A percentile compares a stretch with the other conserved stretches of the same genome.
These are phyloP conservation scores for Avena sativa DNA, from an alignment of 176 grass and related monocot genomes.

Conservation along the genomic window DNA sequence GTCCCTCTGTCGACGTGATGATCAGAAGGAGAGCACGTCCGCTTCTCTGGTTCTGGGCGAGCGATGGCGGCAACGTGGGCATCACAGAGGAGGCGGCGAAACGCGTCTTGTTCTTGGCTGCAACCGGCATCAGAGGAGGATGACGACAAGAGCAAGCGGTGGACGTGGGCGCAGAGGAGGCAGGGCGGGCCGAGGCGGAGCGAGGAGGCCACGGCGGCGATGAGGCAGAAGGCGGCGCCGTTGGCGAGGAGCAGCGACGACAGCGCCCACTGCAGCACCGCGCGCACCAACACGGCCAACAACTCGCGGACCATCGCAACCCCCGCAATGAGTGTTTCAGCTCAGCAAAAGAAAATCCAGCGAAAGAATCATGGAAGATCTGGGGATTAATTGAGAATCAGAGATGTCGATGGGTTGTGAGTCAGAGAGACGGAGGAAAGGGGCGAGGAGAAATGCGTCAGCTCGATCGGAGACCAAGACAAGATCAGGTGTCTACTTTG, in stretches of 20 bases:
- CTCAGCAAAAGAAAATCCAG: neutral
- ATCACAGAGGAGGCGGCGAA: slow-evolving; percentile 41
- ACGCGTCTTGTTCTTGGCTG: neutral
- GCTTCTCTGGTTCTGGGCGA: neutral
- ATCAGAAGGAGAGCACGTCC: neutral
- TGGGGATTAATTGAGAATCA: neutral
- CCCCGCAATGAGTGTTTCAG: neutral
- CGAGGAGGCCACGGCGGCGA: slow-evolving; percentile 40
- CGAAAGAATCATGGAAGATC: neutral
- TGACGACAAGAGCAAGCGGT: slow-evolving; percentile 40
- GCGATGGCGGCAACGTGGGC: slow-evolving; percentile 38
- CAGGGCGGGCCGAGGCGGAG: slow-evolving; percentile 49
- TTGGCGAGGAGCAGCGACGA: slow-evolving; percentile 53
- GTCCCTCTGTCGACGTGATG: neutral
- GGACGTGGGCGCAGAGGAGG: slow-evolving; percentile 49
- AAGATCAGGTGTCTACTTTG: neutral
- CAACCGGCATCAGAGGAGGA: neutral
- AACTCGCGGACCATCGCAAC: slow-evolving; percentile 48
- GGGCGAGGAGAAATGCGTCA: neutral
- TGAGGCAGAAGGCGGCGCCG: slow-evolving; percentile 58
- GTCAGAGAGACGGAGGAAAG: neutral
- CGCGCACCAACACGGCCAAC: slow-evolving; percentile 31
- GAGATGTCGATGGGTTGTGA: neutral
- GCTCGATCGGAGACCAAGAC: neutral
- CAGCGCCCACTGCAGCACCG: slow-evolving; percentile 54